Percentiles rank a stretch among this genome's conserved stretches.
Evolutionary conservation across 2,329 filamentous ascomycete genomes (phyloP).

Genomic region (Calonectria naviculata): DNA sequence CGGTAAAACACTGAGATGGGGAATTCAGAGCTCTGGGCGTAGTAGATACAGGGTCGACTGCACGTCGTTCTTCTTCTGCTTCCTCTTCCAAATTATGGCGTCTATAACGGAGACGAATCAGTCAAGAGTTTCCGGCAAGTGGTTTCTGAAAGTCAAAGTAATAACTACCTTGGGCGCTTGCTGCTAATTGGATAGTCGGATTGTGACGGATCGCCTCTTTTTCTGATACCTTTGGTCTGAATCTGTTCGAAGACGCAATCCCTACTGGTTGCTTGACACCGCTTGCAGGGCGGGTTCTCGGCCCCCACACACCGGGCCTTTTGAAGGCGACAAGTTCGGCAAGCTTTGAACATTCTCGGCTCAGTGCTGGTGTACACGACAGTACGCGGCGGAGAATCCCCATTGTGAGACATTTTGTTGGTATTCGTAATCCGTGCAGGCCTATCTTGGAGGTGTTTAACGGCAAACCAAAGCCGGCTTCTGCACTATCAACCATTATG

Average conservation of each 20-base stretch:
- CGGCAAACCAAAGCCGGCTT: not conserved
- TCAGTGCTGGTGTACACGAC: not conserved
- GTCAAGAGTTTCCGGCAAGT: not conserved
- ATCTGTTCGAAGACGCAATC: not conserved
- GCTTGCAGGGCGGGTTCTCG: not conserved
- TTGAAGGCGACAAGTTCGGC: not conserved
- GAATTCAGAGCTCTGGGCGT: no score
- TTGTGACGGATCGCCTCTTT: not conserved
- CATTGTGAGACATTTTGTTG: not conserved
- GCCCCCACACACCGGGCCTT: not conserved
- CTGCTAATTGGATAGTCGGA: not conserved
- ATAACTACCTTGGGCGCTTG: not conserved
- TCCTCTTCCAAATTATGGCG: not conserved
- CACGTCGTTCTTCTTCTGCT: not conserved
- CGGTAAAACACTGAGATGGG: no score
- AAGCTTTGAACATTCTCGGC: not conserved
- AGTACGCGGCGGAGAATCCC: not conserved
- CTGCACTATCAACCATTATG: not conserved
- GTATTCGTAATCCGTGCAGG: no score
- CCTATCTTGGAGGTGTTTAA: not conserved
- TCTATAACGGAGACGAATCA: not conserved
- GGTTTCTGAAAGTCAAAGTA: not conserved
- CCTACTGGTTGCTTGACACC: not conserved
- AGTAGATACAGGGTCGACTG: no score
- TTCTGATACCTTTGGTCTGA: not conserved